Percentiles rank a stretch among this genome's conserved stretches.
Evolutionary conservation across 2,329 filamentous ascomycete species (phyloP).

Genomic region (Nemania serpens): DNA sequence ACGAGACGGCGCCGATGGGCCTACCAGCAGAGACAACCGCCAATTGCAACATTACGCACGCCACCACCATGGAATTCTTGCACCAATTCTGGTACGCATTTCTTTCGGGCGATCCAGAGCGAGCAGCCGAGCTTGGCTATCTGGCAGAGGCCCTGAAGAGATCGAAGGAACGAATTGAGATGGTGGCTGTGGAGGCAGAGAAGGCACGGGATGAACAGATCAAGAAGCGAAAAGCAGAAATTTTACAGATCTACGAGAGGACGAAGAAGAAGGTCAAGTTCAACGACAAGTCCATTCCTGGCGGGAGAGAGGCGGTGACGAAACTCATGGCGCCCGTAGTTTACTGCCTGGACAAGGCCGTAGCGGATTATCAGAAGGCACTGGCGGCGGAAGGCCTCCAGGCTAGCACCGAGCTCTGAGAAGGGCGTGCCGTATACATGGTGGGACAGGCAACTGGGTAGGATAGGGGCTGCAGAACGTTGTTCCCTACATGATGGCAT

Average conservation of each 20-base stretch:
- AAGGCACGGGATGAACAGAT: slow-evolving; percentile 70
- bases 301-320: slow-evolving; percentile 76
- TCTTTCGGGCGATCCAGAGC: slow-evolving; percentile 81
- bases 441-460: neutral
- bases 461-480: neutral
- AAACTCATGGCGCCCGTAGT: slow-evolving; percentile 77
- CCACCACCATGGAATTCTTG: slow-evolving; percentile 93
- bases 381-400: slow-evolving; percentile 66
- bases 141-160: slow-evolving; percentile 80
- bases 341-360: slow-evolving; percentile 70
- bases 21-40: slow-evolving; percentile 61
- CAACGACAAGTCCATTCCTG: slow-evolving; percentile 69
- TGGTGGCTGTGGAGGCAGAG: slow-evolving; percentile 81
- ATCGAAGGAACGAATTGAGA: slow-evolving; percentile 77
- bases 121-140: slow-evolving; percentile 78
- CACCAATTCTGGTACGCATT: slow-evolving; percentile 96
- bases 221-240: slow-evolving; percentile 68
- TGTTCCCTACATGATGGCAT: neutral
- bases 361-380: slow-evolving; percentile 71
- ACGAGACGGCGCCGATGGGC: slow-evolving; percentile 58
- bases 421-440: neutral
- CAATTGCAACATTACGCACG: slow-evolving; percentile 73
- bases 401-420: slow-evolving; percentile 50
- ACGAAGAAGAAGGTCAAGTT: slow-evolving; percentile 76
- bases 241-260: slow-evolving; percentile 69